Evolutionary conservation across 1,139 yeast genomes (phyloP), one percentile per base, ranked within the genome.

Genomic region (Taphrina confusa): DNA sequence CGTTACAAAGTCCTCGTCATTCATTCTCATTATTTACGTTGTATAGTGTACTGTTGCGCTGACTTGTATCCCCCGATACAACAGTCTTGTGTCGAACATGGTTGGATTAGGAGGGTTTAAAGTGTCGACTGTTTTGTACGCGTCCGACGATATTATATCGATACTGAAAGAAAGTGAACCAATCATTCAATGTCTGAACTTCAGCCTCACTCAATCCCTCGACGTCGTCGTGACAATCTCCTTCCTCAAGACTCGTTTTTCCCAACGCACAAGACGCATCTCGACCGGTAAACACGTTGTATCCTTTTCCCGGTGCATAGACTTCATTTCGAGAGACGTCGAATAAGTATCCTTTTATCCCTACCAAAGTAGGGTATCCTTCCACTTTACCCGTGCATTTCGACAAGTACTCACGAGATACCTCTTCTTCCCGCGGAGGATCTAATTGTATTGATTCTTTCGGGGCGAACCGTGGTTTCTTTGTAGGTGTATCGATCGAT

Each of bases 151-250:
- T 84, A 81, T 84, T 70, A 74, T 79, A 92, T 78, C 87, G 87
- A 69, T 81, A 82, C 63, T 80, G 82, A 71, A 91, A 92, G 72
- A 84, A 92, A 60, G 82, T 82, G 68, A 82, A 91, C 98, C 98
- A 92, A 59, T 85, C 87, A 62, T 87, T 82, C 68, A 92, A 76
- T 1, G 91, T 81, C 64, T 83, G 85, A 59, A 70, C 68, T 67
- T 91, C 96, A 16, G 77, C 77, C 18, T 76, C 78, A 0, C 79
- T 74, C 68, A 92, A 78, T 61, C 80, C 90, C 1, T 73, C 71
- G 65, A 87, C 78, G n/a, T 76, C 76, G 66, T 90, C 95, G 64
- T 85, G 78, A 12, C 91, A 91, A 63, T 82, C 85, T 51, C 75
- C 80, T 0, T 74, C 74, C 27, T 76, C 76, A 54, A 82, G 72